Percentiles rank a stretch among this genome's conserved stretches.
Evolutionary conservation across 2,329 filamentous ascomycete species (phyloP).

Genomic region (Colletotrichum coccodes): DNA sequence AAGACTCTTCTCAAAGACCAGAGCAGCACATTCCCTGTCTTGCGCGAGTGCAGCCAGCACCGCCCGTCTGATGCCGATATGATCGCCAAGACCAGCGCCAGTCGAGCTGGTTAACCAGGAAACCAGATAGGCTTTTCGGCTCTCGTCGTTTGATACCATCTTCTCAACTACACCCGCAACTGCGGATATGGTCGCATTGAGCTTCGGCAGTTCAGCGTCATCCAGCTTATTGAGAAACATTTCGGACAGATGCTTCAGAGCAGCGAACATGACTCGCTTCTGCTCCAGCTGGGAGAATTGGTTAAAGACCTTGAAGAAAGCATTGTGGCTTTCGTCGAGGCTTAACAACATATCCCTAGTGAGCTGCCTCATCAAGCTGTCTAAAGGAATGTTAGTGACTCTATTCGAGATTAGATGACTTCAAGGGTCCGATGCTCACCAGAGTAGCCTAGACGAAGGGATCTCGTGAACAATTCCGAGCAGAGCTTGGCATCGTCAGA

Average conservation of each 20-base stretch:
- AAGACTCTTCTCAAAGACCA: constrained; percentile 74
- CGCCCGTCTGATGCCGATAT: constrained; percentile 74
- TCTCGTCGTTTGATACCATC: constrained; percentile 58
- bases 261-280: constrained; percentile 50
- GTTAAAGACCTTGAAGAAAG: constrained; percentile 46
- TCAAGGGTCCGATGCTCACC: constrained; percentile 57
- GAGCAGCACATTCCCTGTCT: constrained; percentile 61
- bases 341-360: constrained; percentile 51
- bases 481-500: constrained; percentile 52
- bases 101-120: constrained; percentile 74
- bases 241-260: constrained; percentile 57
- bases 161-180: constrained; percentile 65
- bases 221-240: constrained; percentile 51
- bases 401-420: constrained; percentile 18
- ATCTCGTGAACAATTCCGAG: constrained; percentile 64
- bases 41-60: constrained; percentile 67
- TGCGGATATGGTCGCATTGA: constrained; percentile 59
- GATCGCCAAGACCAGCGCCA: constrained; percentile 72
- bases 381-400: constrained; percentile 40
- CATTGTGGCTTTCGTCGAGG: constrained; percentile 30
- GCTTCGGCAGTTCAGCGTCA: constrained; percentile 36
- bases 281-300: constrained; percentile 54
- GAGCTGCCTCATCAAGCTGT: constrained; percentile 50
- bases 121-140: constrained; percentile 64
- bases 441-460: constrained; percentile 77